Conservation (phyloP, 1,139 yeast genomes). For the Protomyces inouyei region DNA sequence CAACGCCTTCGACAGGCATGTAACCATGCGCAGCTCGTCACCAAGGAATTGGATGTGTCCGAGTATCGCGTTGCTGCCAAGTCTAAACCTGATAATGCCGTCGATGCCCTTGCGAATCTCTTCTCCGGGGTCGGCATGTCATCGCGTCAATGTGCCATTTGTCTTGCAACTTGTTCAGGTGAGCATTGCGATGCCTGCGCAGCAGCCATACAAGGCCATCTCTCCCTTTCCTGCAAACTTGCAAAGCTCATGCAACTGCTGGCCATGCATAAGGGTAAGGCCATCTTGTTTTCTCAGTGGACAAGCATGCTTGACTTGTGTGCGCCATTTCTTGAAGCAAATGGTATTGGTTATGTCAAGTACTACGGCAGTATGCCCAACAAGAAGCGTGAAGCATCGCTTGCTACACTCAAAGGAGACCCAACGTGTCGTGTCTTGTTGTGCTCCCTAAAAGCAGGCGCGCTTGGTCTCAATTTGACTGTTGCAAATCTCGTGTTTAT, state of each 20-base stretch:
- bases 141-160: background rate
- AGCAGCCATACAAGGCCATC: constrained; percentile 1
- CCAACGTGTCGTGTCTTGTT: constrained; percentile 46
- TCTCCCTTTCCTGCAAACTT: constrained; percentile 21
- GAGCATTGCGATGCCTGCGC: constrained; percentile 14
- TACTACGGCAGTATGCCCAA: constrained; percentile 32
- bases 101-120: constrained; percentile 11
- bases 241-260: constrained; percentile 24
- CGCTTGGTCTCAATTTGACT: constrained; percentile 56
- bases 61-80: constrained; percentile 13
- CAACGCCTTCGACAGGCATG: constrained; percentile 79
- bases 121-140: background rate
- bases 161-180: background rate
- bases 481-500: constrained; percentile 55
- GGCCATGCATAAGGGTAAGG: constrained; percentile 40
- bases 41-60: constrained; percentile 10
- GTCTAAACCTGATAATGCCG: constrained; percentile 5
- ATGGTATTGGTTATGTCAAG: constrained; percentile 51
- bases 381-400: constrained; percentile 22
- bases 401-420: constrained; percentile 34
- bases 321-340: constrained; percentile 51
- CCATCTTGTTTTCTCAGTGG: constrained; percentile 81
- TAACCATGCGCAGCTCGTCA: constrained; percentile 53
- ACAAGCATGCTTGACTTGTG: constrained; percentile 71
- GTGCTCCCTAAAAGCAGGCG: constrained; percentile 56